These are phyloP conservation scores for Quercus glauca DNA, from an alignment of 306 rosid genomes.

Conservation along the genomic window DNA sequence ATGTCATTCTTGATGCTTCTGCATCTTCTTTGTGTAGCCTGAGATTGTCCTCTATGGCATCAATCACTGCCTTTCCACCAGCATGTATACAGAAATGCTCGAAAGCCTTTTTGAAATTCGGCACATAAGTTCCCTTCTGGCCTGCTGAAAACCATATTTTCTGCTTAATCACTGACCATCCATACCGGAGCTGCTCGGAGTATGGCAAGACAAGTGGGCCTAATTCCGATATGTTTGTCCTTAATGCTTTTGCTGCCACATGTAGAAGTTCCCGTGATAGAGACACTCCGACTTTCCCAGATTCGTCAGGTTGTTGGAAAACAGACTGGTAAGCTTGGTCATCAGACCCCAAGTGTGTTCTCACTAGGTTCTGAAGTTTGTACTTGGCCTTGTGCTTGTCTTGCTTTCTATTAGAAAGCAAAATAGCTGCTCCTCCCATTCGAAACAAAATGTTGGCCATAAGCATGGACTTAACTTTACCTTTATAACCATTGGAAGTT, in stretches of 20 bases:
- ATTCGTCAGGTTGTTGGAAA: constrained; percentile 51
- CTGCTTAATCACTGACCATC: constrained; percentile 33
- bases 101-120: constrained; percentile 61
- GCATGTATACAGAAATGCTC: constrained; percentile 80
- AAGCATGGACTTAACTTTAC: constrained; percentile 53
- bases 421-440: constrained; percentile 73
- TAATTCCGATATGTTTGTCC: constrained; percentile 40
- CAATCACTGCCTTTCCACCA: constrained; percentile 69
- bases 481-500: constrained; percentile 53
- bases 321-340: constrained; percentile 56
- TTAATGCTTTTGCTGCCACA: constrained; percentile 61
- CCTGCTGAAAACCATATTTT: constrained; percentile 27
- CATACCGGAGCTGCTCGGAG: constrained; percentile 48
- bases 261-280: constrained; percentile 44
- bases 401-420: constrained; percentile 53
- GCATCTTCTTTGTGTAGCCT: constrained; percentile 53
- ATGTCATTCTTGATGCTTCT: constrained; percentile 76
- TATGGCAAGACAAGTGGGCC: constrained; percentile 70
- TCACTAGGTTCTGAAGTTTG: constrained; percentile 59
- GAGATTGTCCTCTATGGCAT: constrained; percentile 51
- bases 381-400: constrained; percentile 54
- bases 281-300: constrained; percentile 48
- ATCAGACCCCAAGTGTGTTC: constrained; percentile 58
- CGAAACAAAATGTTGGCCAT: constrained; percentile 57
- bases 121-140: constrained; percentile 36